Evolutionary conservation across 768 basidiomycete species (phyloP).

Genomic region (Rhizopogon salebrosus): DNA sequence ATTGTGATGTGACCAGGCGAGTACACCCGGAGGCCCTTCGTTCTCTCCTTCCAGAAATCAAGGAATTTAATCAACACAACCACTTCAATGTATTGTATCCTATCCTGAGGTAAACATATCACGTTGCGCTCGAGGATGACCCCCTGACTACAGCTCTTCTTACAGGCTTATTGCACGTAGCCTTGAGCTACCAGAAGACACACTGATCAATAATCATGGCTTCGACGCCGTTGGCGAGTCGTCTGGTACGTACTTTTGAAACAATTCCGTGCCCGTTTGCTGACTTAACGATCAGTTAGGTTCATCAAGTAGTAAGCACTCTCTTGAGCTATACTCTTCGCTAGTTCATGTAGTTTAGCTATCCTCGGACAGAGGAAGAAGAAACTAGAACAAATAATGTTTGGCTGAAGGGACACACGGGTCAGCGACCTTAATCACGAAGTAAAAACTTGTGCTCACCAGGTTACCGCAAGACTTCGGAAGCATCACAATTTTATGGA

Average conservation of each 20-base stretch:
- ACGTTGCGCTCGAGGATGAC: not conserved
- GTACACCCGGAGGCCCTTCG: constrained; percentile 45
- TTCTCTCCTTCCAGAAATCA: constrained; percentile 49
- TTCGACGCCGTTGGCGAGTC: constrained; percentile 38
- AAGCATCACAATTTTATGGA: constrained; percentile 52
- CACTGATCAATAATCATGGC: constrained; percentile 42
- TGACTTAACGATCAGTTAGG: constrained; percentile 33
- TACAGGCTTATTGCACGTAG: constrained; percentile 45
- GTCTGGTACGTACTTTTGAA: constrained; percentile 25
- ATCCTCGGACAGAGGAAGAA: constrained; percentile 44
- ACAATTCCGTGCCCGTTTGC: not conserved
- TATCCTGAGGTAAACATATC: constrained; percentile 33
- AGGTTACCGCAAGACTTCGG: constrained; percentile 39
- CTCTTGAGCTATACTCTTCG: not conserved
- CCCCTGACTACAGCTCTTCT: not conserved
- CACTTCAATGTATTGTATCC: constrained; percentile 48
- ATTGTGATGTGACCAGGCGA: constrained; percentile 42
- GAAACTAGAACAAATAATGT: constrained; percentile 47
- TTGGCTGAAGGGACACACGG: constrained; percentile 60
- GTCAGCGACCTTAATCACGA: constrained; percentile 19
- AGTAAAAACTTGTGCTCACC: not conserved
- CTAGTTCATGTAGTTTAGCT: constrained; percentile 26
- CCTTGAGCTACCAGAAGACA: constrained; percentile 50
- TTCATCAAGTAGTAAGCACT: constrained; percentile 60
- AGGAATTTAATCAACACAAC: constrained; percentile 43